phyloP scores from a whole-genome alignment of 2,329 filamentous ascomycete species.

The Diaporthe aspalathi region DNA sequence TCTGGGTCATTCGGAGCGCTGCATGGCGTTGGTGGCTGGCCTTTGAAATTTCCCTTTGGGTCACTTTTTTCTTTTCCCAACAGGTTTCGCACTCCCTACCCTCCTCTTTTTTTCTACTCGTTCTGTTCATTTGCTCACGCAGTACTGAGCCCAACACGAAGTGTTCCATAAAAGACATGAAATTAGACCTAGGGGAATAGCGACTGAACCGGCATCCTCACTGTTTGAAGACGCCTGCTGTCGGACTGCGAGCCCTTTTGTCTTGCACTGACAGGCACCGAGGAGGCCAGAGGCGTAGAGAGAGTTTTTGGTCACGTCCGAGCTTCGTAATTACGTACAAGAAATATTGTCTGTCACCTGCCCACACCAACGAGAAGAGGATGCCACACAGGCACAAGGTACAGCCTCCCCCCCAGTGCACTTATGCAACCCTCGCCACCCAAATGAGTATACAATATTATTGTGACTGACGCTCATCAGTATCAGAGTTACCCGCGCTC shows the following conservation, averaged over 20 bases:
- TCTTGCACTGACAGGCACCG: conserved; percentile 1
- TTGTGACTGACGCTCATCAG: too few species aligned
- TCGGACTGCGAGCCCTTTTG: background rate
- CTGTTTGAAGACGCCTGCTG: background rate
- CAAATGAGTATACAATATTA: too few species aligned
- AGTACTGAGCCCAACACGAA: conserved; percentile 9
- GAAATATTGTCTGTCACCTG: conserved; percentile 32
- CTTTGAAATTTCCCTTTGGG: background rate
- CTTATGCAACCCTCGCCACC: too few species aligned
- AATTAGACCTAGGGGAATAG: background rate
- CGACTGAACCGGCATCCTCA: background rate
- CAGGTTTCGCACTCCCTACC: background rate
- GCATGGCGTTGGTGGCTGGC: conserved; percentile 16
- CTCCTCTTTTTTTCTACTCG: background rate
- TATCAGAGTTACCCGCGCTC: too few species aligned
- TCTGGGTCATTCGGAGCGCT: conserved; percentile 25
- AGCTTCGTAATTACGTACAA: conserved; percentile 34
- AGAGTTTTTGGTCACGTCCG: conserved; percentile 14
- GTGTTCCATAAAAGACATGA: background rate
- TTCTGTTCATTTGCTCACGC: too few species aligned
- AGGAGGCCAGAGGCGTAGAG: background rate
- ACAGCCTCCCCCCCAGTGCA: too few species aligned
- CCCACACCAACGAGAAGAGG: background rate
- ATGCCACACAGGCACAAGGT: too few species aligned
- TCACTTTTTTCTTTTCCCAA: background rate